phyloP scores from a whole-genome alignment of 805 yeast genomes.

The Spencermartinsiella europaea region DNA sequence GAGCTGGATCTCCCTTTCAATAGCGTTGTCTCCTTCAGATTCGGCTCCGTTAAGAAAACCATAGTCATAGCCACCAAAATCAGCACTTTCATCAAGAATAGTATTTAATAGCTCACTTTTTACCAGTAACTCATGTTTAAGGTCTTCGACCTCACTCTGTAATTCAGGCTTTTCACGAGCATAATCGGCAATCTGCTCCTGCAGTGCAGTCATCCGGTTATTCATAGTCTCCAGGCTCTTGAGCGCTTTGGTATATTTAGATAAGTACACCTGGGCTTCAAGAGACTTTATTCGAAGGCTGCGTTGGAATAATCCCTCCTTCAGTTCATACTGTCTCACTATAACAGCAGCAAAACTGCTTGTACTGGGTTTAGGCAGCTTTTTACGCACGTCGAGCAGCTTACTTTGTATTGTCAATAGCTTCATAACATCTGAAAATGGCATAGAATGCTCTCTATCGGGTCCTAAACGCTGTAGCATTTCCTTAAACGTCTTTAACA shows the following conservation, averaged over 20 bases:
- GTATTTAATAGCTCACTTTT: too few species aligned
- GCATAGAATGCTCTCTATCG: background rate
- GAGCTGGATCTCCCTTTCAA: too few species aligned
- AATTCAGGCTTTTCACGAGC: background rate
- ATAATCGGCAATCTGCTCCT: background rate
- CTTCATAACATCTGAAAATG: background rate
- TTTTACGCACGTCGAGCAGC: background rate
- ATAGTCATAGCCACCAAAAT: too few species aligned
- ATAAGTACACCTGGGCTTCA: background rate
- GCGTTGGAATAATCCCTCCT: background rate
- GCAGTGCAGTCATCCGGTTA: background rate
- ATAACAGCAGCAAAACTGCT: background rate
- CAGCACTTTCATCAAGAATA: too few species aligned
- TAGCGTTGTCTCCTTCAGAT: too few species aligned
- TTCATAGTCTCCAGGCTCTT: background rate
- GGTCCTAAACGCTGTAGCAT: background rate
- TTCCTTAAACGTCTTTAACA: background rate
- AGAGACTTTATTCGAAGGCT: background rate
- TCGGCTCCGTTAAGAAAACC: too few species aligned
- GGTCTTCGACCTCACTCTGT: too few species aligned
- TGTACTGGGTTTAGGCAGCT: background rate
- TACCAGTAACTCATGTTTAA: too few species aligned
- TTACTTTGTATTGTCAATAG: background rate
- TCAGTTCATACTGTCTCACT: background rate
- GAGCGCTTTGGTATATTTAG: background rate